Conservation (phyloP, 2,329 filamentous ascomycete species). For the Xylariomycetidae sp. region DNA sequence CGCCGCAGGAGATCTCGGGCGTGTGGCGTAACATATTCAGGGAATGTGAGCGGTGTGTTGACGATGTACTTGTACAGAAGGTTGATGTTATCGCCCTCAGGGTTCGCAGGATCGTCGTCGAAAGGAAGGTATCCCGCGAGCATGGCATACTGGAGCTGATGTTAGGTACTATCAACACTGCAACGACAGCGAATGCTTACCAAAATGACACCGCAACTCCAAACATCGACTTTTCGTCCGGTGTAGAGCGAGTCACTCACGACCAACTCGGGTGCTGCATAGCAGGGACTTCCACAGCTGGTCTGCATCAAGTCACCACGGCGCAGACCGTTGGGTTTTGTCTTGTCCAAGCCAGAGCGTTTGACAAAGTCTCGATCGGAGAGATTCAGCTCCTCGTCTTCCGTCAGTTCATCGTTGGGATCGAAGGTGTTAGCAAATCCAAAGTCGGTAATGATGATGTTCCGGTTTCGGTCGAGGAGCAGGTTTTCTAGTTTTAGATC, state of each 20-base stretch:
- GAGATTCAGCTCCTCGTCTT: slow-evolving; percentile 85
- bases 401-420: slow-evolving; percentile 75
- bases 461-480: slow-evolving; percentile 88
- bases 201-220: slow-evolving; percentile 98
- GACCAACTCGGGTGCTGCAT: slow-evolving; percentile 92
- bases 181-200: slow-evolving; percentile 45
- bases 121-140: slow-evolving; percentile 95
- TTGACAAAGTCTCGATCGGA: slow-evolving; percentile 85
- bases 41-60: slow-evolving; percentile 92
- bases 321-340: slow-evolving; percentile 67
- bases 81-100: slow-evolving; percentile 98
- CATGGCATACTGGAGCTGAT: slow-evolving; percentile 80
- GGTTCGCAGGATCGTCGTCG: slow-evolving; percentile 96
- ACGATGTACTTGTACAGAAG: slow-evolving; percentile 99
- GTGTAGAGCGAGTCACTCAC: slow-evolving; percentile 97
- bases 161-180: slow-evolving; percentile 11
- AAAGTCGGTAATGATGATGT: slow-evolving; percentile 99
- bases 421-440: slow-evolving; percentile 98
- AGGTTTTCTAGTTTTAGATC: slow-evolving; percentile 96
- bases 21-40: slow-evolving; percentile 97
- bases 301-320: slow-evolving; percentile 98
- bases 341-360: slow-evolving; percentile 73
- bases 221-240: slow-evolving; percentile 95
- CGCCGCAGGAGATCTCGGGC: slow-evolving; percentile 86
- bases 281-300: slow-evolving; percentile 96